These are phyloP conservation scores for Haplographium delicatum DNA, from an alignment of 495 filamentous ascomycete species.

Conservation along the genomic window DNA sequence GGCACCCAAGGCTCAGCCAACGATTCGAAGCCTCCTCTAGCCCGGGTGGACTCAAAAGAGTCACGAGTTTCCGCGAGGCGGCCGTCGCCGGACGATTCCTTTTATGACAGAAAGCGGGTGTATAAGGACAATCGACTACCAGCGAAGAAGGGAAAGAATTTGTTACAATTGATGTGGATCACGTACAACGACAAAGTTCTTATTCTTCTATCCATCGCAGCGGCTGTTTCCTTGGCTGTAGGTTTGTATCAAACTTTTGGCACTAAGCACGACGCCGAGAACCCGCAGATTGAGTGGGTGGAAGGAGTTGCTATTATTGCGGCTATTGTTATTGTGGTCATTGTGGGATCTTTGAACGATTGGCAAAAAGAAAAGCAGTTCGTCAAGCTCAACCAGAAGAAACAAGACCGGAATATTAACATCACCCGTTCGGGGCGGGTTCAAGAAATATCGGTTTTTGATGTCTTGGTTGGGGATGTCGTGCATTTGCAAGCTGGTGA, in stretches of 20 bases:
- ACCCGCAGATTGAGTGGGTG: slow-evolving; percentile 68
- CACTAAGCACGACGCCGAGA: slow-evolving; percentile 31
- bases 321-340: slow-evolving; percentile 63
- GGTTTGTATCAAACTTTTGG: slow-evolving; percentile 58
- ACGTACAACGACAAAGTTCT: slow-evolving; percentile 85
- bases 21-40: slow-evolving; percentile 16
- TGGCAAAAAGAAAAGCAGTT: slow-evolving; percentile 76
- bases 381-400: slow-evolving; percentile 71
- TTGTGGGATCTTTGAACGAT: slow-evolving; percentile 63
- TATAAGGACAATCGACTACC: slow-evolving; percentile 72
- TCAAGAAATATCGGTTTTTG: slow-evolving; percentile 70
- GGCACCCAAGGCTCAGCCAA: neutral
- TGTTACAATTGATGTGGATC: slow-evolving; percentile 74
- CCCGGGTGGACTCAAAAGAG: slow-evolving; percentile 16
- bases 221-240: slow-evolving; percentile 75
- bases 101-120: slow-evolving; percentile 50
- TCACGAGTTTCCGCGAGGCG: slow-evolving; percentile 1
- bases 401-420: slow-evolving; percentile 75
- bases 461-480: slow-evolving; percentile 80
- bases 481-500: slow-evolving; percentile 84
- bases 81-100: slow-evolving; percentile 17
- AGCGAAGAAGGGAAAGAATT: slow-evolving; percentile 64
- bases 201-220: slow-evolving; percentile 72
- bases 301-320: slow-evolving; percentile 69
- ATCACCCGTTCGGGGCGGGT: slow-evolving; percentile 72